Evolutionary conservation across 352 stramenopile species (phyloP), one percentile per base, ranked within the genome.

Genomic region (Peronospora farinosa): DNA sequence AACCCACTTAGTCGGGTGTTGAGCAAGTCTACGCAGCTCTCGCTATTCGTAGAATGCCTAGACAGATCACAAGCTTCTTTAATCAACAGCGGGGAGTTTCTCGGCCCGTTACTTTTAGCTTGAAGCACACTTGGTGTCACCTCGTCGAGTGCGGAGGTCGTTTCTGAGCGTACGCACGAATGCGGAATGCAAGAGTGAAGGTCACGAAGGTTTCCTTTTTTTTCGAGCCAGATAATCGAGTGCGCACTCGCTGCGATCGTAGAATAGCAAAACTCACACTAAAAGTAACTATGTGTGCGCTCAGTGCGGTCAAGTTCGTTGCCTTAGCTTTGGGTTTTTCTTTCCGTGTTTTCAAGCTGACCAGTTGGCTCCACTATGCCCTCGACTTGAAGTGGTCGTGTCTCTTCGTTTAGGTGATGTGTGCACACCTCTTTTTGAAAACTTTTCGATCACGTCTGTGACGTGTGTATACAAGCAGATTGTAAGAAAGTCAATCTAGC

Each of bases 31-130:
- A 69, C 61, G 54, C 59, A 53, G 59, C 59, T 67, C 36, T 58
- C 44, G 47, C 59, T 67, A 66, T 52, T 63, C 62, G 62, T 52
- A 48, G 61, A 69, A 69, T 69, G 61, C 44, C 41, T 39, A 52
- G 33, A 11, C 21, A 42, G 42, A 65, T 60, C 50, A 31, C 54
- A 63, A 33, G 47, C 37, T 21, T 37, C 40, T 44, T 44, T 40
- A 37, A 9, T 35, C 44, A 46, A 33, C 40, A 35, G 23, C 16
- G 28, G 56, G 57, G 51, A 47, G 51, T 66, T 70, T 66, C 51
- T 37, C 28, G 8, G 19, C 37, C 44, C 51, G 56, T 66, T 63
- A 60, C 48, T 42, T 63, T 43, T 51, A 52, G 38, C 41, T 52
- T 47, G 27, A 50, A 33, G 31, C 21, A 36, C 35, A 41, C 48